A percentile compares a stretch with the other conserved stretches of the same genome.
phyloP scores from a whole-genome alignment of 176 grass and related monocot genomes.

The Musa schizocarpa region DNA sequence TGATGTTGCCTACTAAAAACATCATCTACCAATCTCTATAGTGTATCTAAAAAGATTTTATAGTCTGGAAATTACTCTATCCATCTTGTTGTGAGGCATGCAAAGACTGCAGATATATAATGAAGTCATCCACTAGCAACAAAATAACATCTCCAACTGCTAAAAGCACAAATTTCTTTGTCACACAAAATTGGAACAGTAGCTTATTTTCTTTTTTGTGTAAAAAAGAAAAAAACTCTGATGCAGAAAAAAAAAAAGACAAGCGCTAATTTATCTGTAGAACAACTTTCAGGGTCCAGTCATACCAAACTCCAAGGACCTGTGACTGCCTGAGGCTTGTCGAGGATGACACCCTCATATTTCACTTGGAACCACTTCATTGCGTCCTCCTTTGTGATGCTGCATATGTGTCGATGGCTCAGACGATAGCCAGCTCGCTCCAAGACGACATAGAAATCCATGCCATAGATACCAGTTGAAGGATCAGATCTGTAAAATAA shows the following conservation, averaged over 20 bases:
- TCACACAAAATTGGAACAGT: background rate
- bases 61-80: too few relatives aligned
- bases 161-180: too few relatives aligned
- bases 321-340: conserved; percentile 34
- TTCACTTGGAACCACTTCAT: conserved; percentile 80
- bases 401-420: too few relatives aligned
- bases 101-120: too few relatives aligned
- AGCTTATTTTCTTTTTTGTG: background rate
- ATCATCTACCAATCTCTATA: too few relatives aligned
- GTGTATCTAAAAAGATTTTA: too few relatives aligned
- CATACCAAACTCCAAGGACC: background rate
- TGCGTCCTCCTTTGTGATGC: conserved; percentile 53
- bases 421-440: conserved; percentile 7
- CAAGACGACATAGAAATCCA: conserved; percentile 53
- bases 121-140: too few relatives aligned
- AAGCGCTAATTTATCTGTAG: background rate
- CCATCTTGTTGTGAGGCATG: too few relatives aligned
- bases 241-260: background rate
- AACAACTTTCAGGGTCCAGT: background rate
- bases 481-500: conserved; percentile 40
- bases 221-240: background rate
- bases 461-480: conserved; percentile 55
- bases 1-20: too few relatives aligned
- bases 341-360: conserved; percentile 63
- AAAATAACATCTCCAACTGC: too few relatives aligned